Base-by-base conservation (phyloP, 1,139 yeast genomes). In the Arxiozyma slooffiae region DNA sequence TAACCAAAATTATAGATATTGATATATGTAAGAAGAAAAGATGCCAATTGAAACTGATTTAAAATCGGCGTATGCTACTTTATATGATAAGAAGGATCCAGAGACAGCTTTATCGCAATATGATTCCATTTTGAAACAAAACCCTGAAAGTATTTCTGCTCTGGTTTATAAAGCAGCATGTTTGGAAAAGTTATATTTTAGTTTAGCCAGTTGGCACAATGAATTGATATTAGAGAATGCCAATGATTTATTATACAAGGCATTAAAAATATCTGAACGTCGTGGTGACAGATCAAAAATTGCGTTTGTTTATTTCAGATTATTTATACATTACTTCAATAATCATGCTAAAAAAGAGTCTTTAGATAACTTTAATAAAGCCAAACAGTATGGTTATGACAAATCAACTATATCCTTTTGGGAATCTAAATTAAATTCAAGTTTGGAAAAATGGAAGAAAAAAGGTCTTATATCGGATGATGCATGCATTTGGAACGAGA, bases 241-340 rank as follows among this genome's bases (percentile, higher is more conserved):
- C 66, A 42, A 78, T 49, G 67, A 69, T 2, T 81, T 78, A 54
- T 72, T 86, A 21, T 73, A 77, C 9, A 64, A 67, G 24, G 92
- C 94, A 0, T 72, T 80, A 40, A 64, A 68, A 1, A 60, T 78
- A 30, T 89, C 94, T 0, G 67, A 69, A 40, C 67, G 66, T 6
- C 67, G 78, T 45, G 82, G 82, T 0, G 77, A 73, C 50, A 69
- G 81, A 52, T 69, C 70, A 4, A 76, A 75, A n/a, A 71, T 82
- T 41, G 85, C 80, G 0, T 69, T 74, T 34, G 79, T 83, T 24
- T 77, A 82, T 58, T 79, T 81, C 61, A 73, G 86, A 41, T 69
- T 82, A 50, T 86, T 80, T 9, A 67, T 81, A 52, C 68, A 77
- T 22, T 70, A 69, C 53, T 79, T 73, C 60, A 69, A 72, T 44